Evolutionary conservation across 192 early-diverging fungal genomes (phyloP), one percentile per base, ranked within the genome.

Genomic region (Umbelopsis isabellina): DNA sequence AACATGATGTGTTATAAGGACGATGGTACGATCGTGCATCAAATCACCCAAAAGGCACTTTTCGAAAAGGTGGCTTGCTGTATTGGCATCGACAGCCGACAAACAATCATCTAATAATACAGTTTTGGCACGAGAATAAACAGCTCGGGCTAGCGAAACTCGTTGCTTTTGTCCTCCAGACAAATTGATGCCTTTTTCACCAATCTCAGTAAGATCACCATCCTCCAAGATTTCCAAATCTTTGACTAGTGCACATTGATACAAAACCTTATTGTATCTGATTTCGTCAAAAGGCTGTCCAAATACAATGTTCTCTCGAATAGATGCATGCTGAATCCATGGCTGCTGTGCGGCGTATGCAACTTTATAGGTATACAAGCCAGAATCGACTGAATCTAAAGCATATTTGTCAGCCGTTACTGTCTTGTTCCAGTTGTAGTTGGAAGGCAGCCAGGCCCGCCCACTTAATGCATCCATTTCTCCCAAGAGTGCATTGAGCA

Each of bases 81-180:
- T 80, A 18, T 75, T 78, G 10, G 79, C 77, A 47, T 88, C 88
- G 0, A 91, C 81, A 13, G 83, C 81, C 21, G 79, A 82, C 10
- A 97, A 80, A 7, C 90, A 89, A 72, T 97, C 94, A 66, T 97
- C 96, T 41, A 96, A 71, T 3, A 97, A 72, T 44, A 94, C 79
- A 9, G 90, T 88, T 49, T 88, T 82, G 2, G 89, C 86, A 4
- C 85, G 79, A 0, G 88, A 85, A 68, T 95, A 97, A 4, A 88
- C 86, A 0, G 92, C 93, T 13, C 96, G 85, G 1, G 93, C 93
- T 33, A 96, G 83, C 10, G 87, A 90, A 1, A 93, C 80, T 30
- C 93, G 84, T 74, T 92, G 91, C 66, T 90, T 91, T 68, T 93
- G 91, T 0, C 90, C 90, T 13, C 92, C 91, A 3, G 88, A 87